Evolutionary conservation across 148 eudicot genomes (phyloP).

Genomic region (Linanthus parryae): DNA sequence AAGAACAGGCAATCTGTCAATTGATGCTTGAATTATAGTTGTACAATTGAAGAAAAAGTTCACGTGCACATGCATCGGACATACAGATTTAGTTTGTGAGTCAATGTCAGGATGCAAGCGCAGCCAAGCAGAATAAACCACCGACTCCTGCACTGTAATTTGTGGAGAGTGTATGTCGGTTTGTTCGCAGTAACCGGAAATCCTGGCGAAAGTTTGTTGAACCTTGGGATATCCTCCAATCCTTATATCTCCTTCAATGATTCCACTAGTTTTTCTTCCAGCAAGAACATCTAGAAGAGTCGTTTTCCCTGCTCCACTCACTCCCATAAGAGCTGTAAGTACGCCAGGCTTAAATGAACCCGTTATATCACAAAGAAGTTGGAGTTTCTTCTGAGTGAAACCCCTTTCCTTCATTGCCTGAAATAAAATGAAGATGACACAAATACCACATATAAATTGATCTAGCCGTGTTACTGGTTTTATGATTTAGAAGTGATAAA

Average conservation of each 20-base stretch:
- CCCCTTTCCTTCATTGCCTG: conserved; percentile 62
- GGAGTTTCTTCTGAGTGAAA: conserved; percentile 40
- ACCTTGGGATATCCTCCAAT: conserved; percentile 67
- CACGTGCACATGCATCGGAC: conserved; percentile 5
- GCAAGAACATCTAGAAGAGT: conserved; percentile 84
- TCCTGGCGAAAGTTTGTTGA: conserved; percentile 64
- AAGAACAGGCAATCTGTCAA: neutral
- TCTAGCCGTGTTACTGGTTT: no score
- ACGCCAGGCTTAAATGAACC: conserved; percentile 71
- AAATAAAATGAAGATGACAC: neutral
- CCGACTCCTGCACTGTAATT: conserved; percentile 64
- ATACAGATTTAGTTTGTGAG: conserved; percentile 43
- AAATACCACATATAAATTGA: no score
- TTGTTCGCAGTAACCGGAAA: conserved; percentile 84
- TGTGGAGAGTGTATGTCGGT: conserved; percentile 71
- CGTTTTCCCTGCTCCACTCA: conserved; percentile 84
- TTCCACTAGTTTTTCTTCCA: conserved; percentile 71
- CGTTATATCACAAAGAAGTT: conserved; percentile 52
- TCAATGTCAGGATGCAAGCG: conserved; percentile 58
- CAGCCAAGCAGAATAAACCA: conserved; percentile 72
- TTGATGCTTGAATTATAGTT: neutral
- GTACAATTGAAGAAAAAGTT: neutral
- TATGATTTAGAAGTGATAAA: no score
- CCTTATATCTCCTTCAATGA: conserved; percentile 51
- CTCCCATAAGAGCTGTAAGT: conserved; percentile 77